phyloP scores from a whole-genome alignment of 345 rosid species.

The Linum trigynum region DNA sequence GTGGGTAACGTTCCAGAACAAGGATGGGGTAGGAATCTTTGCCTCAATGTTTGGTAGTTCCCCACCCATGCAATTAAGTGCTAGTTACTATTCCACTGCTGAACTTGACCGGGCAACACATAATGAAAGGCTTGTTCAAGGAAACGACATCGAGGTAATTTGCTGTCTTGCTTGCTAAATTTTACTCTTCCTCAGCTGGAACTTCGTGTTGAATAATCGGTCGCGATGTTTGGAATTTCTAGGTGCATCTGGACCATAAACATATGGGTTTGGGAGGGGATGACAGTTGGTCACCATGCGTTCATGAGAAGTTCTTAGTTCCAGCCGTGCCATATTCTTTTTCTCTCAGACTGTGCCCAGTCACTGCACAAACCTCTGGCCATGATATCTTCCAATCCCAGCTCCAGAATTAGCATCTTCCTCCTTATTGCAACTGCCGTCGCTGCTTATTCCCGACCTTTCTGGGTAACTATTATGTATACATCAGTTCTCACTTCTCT shows the following conservation, averaged over 20 bases:
- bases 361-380: slow-evolving; percentile 45
- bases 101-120: slow-evolving; percentile 75
- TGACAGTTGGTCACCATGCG: slow-evolving; percentile 85
- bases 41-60: slow-evolving; percentile 66
- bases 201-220: not conserved
- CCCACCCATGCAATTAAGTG: slow-evolving; percentile 90
- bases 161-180: not conserved
- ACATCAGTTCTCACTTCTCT: not conserved
- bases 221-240: slow-evolving; percentile 5
- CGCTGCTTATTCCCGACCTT: not conserved
- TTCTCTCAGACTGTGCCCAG: slow-evolving; percentile 54
- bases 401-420: slow-evolving; percentile 25
- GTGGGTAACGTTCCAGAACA: slow-evolving; percentile 72
- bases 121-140: slow-evolving; percentile 57
- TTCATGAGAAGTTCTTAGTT: slow-evolving; percentile 65
- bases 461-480: not conserved
- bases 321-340: slow-evolving; percentile 65
- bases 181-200: not conserved
- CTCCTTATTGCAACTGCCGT: not conserved
- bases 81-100: slow-evolving; percentile 56
- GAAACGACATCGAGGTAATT: slow-evolving; percentile 66
- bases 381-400: slow-evolving; percentile 48
- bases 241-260: slow-evolving; percentile 97
- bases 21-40: slow-evolving; percentile 67
- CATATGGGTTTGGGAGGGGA: slow-evolving; percentile 96